Conservation (phyloP, 2,329 filamentous ascomycete species). For the Trichoderma gracile region DNA sequence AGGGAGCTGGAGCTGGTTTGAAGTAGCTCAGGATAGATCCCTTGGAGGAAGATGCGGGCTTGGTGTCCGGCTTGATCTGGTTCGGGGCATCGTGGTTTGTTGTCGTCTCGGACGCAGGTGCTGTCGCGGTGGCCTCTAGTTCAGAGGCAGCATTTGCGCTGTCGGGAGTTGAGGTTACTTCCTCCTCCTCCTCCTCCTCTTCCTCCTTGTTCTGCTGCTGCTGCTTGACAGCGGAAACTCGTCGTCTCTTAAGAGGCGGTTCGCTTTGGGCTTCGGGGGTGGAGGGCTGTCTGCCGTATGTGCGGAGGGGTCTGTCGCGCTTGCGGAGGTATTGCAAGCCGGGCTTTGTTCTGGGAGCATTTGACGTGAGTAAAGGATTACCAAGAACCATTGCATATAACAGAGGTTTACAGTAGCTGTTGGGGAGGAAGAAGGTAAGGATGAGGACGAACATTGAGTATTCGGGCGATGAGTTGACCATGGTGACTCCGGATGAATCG, state of each 20-base stretch:
- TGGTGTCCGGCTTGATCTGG: neutral
- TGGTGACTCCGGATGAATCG: slow-evolving; percentile 11
- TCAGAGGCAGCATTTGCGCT: neutral
- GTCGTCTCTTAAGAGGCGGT: slow-evolving; percentile 34
- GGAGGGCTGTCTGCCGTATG: slow-evolving; percentile 42
- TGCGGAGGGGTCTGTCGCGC: slow-evolving; percentile 42
- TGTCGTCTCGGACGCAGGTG: neutral
- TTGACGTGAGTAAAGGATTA: too few species aligned
- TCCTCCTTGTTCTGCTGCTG: neutral
- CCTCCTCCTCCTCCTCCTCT: neutral
- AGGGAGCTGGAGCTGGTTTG: slow-evolving; percentile 36
- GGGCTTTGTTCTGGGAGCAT: slow-evolving; percentile 36
- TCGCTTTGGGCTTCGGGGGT: slow-evolving; percentile 33
- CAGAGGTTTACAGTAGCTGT: too few species aligned
- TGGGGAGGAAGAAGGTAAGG: too few species aligned
- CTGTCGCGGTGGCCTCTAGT: neutral
- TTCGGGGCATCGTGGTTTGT: neutral
- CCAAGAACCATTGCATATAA: too few species aligned
- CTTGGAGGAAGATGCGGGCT: slow-evolving; percentile 15
- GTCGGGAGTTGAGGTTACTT: neutral
- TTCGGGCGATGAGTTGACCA: slow-evolving; percentile 35
- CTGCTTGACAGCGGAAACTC: neutral
- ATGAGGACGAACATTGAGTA: slow-evolving; percentile 33
- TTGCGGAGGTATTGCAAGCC: slow-evolving; percentile 33
- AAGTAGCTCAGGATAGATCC: slow-evolving; percentile 47